phyloP scores from a whole-genome alignment of 164 flowering plant species.

The Cinnamomum micranthum region DNA sequence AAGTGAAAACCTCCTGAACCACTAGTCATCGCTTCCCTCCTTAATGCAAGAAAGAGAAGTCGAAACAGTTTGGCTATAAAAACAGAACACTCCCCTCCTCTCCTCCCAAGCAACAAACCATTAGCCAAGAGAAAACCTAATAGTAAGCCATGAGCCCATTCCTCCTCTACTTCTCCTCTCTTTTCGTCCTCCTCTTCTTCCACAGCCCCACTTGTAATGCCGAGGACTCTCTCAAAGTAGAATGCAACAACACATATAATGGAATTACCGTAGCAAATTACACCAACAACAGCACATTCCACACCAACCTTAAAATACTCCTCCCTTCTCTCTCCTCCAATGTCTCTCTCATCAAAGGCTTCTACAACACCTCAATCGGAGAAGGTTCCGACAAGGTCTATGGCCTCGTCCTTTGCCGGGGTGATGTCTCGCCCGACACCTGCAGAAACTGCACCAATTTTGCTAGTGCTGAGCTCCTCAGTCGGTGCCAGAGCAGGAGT shows the following conservation, averaged over 20 bases:
- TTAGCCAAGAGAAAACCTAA: no score
- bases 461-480: slow-evolving; percentile 10
- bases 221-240: not conserved
- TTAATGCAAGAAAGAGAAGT: no score
- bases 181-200: not conserved
- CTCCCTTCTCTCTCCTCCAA: slow-evolving; percentile 14
- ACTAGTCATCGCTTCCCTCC: no score
- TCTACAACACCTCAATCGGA: slow-evolving; percentile 19
- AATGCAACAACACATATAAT: not conserved
- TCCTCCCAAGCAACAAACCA: no score
- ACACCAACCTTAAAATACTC: slow-evolving; percentile 16
- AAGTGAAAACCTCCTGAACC: not conserved
- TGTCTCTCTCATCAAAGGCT: slow-evolving; percentile 12
- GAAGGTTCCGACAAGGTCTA: slow-evolving; percentile 18
- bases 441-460: slow-evolving; percentile 19
- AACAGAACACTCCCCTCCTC: slow-evolving; percentile 10
- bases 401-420: slow-evolving; percentile 29
- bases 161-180: not conserved
- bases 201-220: not conserved
- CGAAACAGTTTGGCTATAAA: no score
- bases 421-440: not conserved
- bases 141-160: no score
- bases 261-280: not conserved
- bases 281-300: slow-evolving; percentile 6
- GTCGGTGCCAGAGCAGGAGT: slow-evolving; percentile 18